Evolutionary conservation across 225 moss, liverwort and hornwort species (phyloP).

Genomic region (Pseudoscleropodium purum): DNA sequence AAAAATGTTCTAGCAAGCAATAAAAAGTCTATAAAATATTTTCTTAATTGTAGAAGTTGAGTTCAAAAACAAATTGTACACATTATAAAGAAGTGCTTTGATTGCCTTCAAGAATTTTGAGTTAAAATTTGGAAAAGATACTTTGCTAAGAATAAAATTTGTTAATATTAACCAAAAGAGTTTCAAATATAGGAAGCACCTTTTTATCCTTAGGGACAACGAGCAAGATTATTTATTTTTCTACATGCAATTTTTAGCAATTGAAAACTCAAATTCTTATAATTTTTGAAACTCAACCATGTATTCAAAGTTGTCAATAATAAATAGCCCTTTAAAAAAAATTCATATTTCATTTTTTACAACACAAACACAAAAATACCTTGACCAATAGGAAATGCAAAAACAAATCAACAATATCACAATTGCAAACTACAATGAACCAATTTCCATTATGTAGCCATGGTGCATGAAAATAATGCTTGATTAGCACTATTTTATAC

Average conservation of each 20-base stretch:
- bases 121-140: not conserved
- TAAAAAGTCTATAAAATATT: too few relatives aligned
- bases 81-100: too few relatives aligned
- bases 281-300: not conserved
- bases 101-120: not conserved
- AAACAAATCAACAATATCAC: not conserved
- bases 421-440: not conserved
- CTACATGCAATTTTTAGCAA: not conserved
- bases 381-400: not conserved
- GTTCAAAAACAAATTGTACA: too few relatives aligned
- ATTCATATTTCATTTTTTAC: not conserved
- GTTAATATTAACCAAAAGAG: not conserved
- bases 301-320: not conserved
- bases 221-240: not conserved
- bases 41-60: too few relatives aligned
- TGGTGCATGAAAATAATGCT: not conserved
- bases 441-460: accelerated
- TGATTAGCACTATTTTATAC: not conserved
- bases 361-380: not conserved
- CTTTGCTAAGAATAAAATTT: not conserved
- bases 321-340: not conserved
- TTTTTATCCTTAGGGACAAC: not conserved
- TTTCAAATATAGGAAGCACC: not conserved
- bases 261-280: not conserved
- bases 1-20: too few relatives aligned